Evolutionary conservation across 23 red algal genomes (phyloP).

Genomic region (Gracilaria domingensis): DNA sequence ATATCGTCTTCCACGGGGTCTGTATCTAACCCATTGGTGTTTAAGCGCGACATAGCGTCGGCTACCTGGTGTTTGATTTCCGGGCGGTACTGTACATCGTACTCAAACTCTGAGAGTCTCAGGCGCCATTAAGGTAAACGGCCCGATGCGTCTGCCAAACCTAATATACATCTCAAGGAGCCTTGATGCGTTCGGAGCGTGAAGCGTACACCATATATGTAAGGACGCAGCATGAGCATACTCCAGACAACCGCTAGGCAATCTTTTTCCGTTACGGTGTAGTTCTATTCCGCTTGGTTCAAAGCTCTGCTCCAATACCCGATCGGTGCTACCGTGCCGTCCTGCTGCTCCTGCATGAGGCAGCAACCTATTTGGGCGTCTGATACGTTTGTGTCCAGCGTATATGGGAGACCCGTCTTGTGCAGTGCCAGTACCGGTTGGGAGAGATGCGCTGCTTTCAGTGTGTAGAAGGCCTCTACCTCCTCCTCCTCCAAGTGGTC

Average conservation of each 20-base stretch:
- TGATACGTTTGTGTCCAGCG: slow-evolving; percentile 23
- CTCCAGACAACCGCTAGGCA: slow-evolving; percentile 10
- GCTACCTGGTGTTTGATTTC: neutral
- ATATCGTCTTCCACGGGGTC: slow-evolving; percentile 5
- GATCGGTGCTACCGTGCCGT: neutral
- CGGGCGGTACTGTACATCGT: neutral
- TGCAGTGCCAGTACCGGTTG: slow-evolving; percentile 7
- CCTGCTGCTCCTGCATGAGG: slow-evolving; percentile 13
- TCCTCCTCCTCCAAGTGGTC: neutral
- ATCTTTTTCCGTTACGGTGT: neutral
- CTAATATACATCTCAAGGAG: slow-evolving; percentile 16
- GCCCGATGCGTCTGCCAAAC: neutral
- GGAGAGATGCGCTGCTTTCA: slow-evolving; percentile 5
- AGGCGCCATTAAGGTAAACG: slow-evolving; percentile 5
- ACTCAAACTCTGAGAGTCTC: slow-evolving; percentile 12
- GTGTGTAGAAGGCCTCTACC: neutral
- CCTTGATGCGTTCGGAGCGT: neutral
- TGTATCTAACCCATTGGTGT: neutral
- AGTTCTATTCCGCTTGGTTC: neutral
- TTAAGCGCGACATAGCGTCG: neutral
- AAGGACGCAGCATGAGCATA: slow-evolving; percentile 1
- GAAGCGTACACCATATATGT: slow-evolving; percentile 2
- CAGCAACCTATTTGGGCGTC: slow-evolving; percentile 28
- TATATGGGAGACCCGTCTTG: neutral
- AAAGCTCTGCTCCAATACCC: slow-evolving; percentile 23